Percentiles rank a stretch among this genome's conserved stretches.
Evolutionary conservation across 371 early-diverging fungal species (phyloP).

Genomic region (Syncephalastrum sp.): DNA sequence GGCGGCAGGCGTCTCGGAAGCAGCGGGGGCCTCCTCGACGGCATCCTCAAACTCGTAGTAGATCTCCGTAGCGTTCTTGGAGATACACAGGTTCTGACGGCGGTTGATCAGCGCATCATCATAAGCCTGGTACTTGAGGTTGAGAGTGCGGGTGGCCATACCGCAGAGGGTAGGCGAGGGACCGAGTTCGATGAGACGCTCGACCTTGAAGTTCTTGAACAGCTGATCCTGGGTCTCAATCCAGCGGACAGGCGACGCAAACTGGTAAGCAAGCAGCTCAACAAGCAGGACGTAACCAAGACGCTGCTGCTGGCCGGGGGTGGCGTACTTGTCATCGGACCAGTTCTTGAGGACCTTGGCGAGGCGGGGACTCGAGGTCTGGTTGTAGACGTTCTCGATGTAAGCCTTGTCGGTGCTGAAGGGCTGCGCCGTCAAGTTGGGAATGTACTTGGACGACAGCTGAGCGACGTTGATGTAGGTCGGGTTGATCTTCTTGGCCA

Average conservation of each 20-base stretch:
- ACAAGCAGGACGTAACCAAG: conserved; percentile 86
- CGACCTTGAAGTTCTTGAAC: conserved; percentile 78
- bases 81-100: conserved; percentile 84
- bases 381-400: conserved; percentile 71
- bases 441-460: conserved; percentile 86
- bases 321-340: conserved; percentile 68
- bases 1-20: conserved; percentile 47
- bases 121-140: conserved; percentile 94
- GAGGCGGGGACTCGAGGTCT: conserved; percentile 74
- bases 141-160: conserved; percentile 94
- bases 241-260: conserved; percentile 94
- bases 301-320: conserved; percentile 80
- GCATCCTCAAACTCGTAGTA: conserved; percentile 86
- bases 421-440: conserved; percentile 93
- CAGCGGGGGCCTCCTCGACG: conserved; percentile 42
- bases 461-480: conserved; percentile 76
- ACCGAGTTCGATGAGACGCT: conserved; percentile 91
- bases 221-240: conserved; percentile 96
- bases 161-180: conserved; percentile 87
- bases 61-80: conserved; percentile 89
- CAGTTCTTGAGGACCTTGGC: conserved; percentile 81
- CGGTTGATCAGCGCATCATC: conserved; percentile 92
- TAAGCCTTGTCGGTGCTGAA: conserved; percentile 83
- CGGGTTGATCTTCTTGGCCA: conserved; percentile 80
- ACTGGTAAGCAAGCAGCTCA: conserved; percentile 94